Evolutionary conservation across 805 yeast species (phyloP), one percentile per base, ranked within the genome.

Genomic region (Candida michaelii): DNA sequence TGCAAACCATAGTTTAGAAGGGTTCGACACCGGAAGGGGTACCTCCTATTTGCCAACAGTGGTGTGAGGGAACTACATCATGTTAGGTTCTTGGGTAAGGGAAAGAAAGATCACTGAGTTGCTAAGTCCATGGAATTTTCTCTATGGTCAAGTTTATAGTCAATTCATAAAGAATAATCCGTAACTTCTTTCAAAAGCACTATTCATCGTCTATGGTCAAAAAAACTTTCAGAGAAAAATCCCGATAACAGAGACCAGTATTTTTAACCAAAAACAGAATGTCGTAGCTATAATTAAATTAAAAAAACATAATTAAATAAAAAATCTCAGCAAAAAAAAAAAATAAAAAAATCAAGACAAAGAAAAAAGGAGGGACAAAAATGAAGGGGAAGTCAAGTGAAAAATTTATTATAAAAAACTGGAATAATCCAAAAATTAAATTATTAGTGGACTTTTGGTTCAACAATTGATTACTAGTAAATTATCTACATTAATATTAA

Each of bases 241-340:
- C 39, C 39, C 19, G 39, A 17, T 36, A 36, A 3, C 16, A 34
- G 12, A 34, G 37, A 21, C 24, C 9, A 25, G 16, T 36, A 36
- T 36, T 36, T 36, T 36, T 36, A 36, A 24, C 39, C 39, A 25
- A 36, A 36, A 36, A 15, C 13, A 36, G 39, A 34, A 34, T 34
- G 37, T 34, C 37, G 37, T 25, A 13, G 10, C 16, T 14, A 13
- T n/a, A n/a, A n/a, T n/a, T 34, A 14, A 15, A 25, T 25, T 11
- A n/a, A 25, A 32, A 32, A 32, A 32, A 23, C 37, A 18, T 15
- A 34, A 21, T 18, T 34, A 34, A 34, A 34, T 9, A 32, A 32
- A n/a, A 19, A 13, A 15, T 21, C 23, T 21, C 8, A 21, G 8
- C 8, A 6, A 5, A 12, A 23, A 4, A 8, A 34, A 34, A 23